These are phyloP conservation scores for Diutina catenulata DNA, from an alignment of 1,139 yeast species.

Conservation along the genomic window DNA sequence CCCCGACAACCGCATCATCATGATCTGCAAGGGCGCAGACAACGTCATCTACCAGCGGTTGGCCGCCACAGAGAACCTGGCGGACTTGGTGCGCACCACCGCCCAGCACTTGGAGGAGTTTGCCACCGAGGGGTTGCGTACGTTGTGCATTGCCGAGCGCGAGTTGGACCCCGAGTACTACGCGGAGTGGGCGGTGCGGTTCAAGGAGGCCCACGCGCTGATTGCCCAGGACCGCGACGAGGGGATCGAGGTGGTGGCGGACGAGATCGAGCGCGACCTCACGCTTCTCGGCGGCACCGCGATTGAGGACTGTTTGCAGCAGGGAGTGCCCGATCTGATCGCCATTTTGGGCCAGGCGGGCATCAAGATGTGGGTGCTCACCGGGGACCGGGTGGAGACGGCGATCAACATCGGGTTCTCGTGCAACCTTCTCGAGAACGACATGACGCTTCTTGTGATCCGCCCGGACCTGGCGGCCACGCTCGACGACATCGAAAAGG, in stretches of 20 bases:
- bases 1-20: constrained; percentile 44
- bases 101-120: constrained; percentile 83
- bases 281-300: constrained; percentile 39
- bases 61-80: constrained; percentile 21
- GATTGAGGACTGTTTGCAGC: constrained; percentile 39
- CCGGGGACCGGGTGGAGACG: constrained; percentile 41
- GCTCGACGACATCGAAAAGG: neutral
- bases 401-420: constrained; percentile 42
- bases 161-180: constrained; percentile 55
- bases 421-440: constrained; percentile 37
- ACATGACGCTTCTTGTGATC: constrained; percentile 24
- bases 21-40: constrained; percentile 92
- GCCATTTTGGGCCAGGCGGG: constrained; percentile 35
- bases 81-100: constrained; percentile 36
- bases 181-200: constrained; percentile 54
- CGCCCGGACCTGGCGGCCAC: constrained; percentile 8
- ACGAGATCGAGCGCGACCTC: constrained; percentile 33
- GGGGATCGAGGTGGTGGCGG: constrained; percentile 56
- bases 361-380: constrained; percentile 38
- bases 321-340: constrained; percentile 40
- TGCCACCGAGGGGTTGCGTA: constrained; percentile 95
- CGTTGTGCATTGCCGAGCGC: constrained; percentile 82
- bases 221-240: constrained; percentile 71
- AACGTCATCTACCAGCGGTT: constrained; percentile 76
- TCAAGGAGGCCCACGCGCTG: constrained; percentile 61